Percentiles rank a stretch among this genome's conserved stretches.
Evolutionary conservation across 1,139 yeast genomes (phyloP).

Genomic region (Pichiaceae sp.): DNA sequence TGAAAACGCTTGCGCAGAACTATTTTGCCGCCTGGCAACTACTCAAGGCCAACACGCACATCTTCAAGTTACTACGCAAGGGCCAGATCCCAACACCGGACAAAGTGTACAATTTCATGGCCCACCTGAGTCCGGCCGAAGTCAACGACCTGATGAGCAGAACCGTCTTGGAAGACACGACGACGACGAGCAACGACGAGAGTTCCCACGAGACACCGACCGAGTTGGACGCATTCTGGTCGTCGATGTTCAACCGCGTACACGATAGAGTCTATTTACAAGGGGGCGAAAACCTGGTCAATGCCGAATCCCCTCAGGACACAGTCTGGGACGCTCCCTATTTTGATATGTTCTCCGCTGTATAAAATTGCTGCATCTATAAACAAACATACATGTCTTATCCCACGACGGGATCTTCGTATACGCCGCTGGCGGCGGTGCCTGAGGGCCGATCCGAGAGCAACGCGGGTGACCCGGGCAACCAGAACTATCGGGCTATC

Average conservation of each 20-base stretch:
- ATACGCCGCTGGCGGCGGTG: not conserved
- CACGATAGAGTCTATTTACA: not conserved
- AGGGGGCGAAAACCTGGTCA: too few relatives aligned
- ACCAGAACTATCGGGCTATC: slow-evolving; percentile 10
- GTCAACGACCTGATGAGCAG: not conserved
- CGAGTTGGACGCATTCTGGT: too few relatives aligned
- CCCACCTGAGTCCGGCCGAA: slow-evolving; percentile 1
- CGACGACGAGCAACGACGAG: too few relatives aligned
- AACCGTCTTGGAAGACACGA: too few relatives aligned
- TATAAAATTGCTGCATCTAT: too few relatives aligned
- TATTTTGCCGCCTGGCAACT: slow-evolving; percentile 52
- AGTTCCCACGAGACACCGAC: too few relatives aligned
- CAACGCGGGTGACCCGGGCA: not conserved
- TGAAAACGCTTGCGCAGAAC: slow-evolving; percentile 24
- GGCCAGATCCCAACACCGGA: slow-evolving; percentile 3
- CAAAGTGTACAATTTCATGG: slow-evolving; percentile 2
- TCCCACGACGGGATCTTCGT: not conserved
- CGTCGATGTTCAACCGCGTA: not conserved
- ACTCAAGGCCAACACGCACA: slow-evolving; percentile 34
- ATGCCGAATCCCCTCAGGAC: too few relatives aligned
- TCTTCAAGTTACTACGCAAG: slow-evolving; percentile 26
- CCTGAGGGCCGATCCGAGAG: not conserved
- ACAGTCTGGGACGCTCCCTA: too few relatives aligned
- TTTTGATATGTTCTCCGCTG: too few relatives aligned
- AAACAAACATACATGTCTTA: too few relatives aligned